Evolutionary conservation across 495 filamentous ascomycete species (phyloP).

Genomic region (Podospora fimiseda): DNA sequence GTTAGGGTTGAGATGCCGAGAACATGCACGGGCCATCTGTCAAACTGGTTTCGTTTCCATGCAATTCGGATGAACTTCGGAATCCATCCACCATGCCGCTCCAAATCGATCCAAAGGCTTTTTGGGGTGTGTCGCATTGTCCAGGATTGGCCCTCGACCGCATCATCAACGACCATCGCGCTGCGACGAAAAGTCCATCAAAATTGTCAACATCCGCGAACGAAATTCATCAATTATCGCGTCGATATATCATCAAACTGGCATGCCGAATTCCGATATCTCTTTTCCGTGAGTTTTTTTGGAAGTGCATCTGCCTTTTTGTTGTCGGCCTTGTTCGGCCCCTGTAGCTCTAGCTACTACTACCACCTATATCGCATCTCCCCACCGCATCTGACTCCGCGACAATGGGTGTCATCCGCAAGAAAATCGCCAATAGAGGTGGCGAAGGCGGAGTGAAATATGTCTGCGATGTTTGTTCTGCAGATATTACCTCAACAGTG

Average conservation of each 20-base stretch:
- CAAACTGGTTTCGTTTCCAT: neutral
- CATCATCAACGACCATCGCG: conserved; percentile 12
- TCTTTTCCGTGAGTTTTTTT: conserved; percentile 8
- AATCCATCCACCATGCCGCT: neutral
- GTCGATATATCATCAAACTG: conserved; percentile 2
- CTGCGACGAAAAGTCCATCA: conserved; percentile 20
- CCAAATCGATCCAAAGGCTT: neutral
- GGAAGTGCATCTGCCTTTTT: conserved; percentile 2
- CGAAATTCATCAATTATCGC: conserved; percentile 23
- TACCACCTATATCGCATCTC: neutral
- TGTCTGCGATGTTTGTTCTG: conserved; percentile 91
- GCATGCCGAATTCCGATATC: conserved; percentile 1
- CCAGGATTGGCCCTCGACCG: conserved; percentile 10
- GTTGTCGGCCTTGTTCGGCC: neutral
- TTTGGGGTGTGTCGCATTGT: neutral
- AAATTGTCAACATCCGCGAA: conserved; percentile 1
- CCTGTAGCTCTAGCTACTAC: conserved; percentile 14
- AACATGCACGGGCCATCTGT: neutral
- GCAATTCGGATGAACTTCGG: conserved; percentile 7
- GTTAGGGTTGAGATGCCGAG: neutral
- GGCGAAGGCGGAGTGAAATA: conserved; percentile 92
- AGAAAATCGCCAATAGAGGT: conserved; percentile 83
- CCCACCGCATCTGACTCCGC: conserved; percentile 2
- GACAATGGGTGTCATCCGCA: conserved; percentile 88
- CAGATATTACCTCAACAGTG: conserved; percentile 93